Evolutionary conservation across 2,329 filamentous ascomycete genomes (phyloP).

Genomic region (Cladosporium velox): DNA sequence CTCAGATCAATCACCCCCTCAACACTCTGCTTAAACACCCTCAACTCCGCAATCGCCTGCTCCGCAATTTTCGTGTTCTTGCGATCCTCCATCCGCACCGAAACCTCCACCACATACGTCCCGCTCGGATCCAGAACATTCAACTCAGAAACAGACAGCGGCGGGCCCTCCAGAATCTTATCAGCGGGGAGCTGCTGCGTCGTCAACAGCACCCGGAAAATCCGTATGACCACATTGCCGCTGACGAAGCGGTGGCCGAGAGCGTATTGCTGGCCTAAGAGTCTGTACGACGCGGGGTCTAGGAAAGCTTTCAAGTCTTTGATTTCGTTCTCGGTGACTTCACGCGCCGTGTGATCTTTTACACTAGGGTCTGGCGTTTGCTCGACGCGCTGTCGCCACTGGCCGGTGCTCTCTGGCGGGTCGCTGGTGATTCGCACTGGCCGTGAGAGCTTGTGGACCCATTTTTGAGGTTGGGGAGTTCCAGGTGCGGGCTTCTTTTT

Average conservation of each 20-base stretch:
- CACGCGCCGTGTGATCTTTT: constrained; percentile 55
- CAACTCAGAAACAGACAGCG: constrained; percentile 47
- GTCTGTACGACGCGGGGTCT: constrained; percentile 27
- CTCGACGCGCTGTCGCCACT: constrained; percentile 33
- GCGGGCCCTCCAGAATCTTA: constrained; percentile 38
- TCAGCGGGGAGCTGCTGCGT: background rate
- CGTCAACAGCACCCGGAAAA: constrained; percentile 53
- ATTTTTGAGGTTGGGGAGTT: constrained; percentile 17
- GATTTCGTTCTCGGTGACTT: constrained; percentile 52
- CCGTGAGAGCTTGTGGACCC: constrained; percentile 30
- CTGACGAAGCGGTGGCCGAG: constrained; percentile 61
- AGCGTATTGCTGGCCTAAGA: constrained; percentile 55
- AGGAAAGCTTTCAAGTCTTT: constrained; percentile 46
- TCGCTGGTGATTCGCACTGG: constrained; percentile 20
- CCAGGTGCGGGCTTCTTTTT: constrained; percentile 23
- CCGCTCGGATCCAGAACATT: constrained; percentile 58
- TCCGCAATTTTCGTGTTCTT: constrained; percentile 57
- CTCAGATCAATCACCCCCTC: constrained; percentile 59
- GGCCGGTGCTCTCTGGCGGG: constrained; percentile 15
- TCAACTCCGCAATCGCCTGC: constrained; percentile 56
- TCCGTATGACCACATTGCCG: constrained; percentile 58
- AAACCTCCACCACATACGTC: constrained; percentile 60
- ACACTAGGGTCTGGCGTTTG: constrained; percentile 51
- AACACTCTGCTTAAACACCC: constrained; percentile 55
- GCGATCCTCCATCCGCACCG: constrained; percentile 58